These are phyloP conservation scores for Colletotrichum agaves DNA, from an alignment of 2,329 filamentous ascomycete genomes.

Conservation along the genomic window DNA sequence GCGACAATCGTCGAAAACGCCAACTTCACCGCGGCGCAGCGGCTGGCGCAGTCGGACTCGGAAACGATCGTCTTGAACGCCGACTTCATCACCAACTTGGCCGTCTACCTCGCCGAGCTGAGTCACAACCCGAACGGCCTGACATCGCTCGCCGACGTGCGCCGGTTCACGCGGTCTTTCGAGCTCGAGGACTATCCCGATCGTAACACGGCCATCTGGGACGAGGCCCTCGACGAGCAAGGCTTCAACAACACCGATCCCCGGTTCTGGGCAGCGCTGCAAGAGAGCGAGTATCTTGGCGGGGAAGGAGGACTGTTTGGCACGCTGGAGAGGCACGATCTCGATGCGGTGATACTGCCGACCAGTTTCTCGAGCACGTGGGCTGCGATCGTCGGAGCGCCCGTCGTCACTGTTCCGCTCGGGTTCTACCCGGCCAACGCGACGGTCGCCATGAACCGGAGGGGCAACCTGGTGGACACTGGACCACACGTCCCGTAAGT, in stretches of 20 bases:
- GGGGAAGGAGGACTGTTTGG: slow-evolving; percentile 70
- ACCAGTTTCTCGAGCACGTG: slow-evolving; percentile 48
- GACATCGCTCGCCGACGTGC: slow-evolving; percentile 60
- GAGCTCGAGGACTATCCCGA: slow-evolving; percentile 68
- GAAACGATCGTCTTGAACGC: slow-evolving; percentile 59
- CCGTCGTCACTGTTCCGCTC: slow-evolving; percentile 70
- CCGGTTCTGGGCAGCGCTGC: slow-evolving; percentile 67
- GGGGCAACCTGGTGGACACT: slow-evolving; percentile 35
- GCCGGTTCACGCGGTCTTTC: slow-evolving; percentile 64
- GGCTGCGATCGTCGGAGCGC: slow-evolving; percentile 46
- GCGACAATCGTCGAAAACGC: slow-evolving; percentile 69
- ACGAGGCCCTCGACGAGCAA: slow-evolving; percentile 56
- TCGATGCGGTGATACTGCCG: slow-evolving; percentile 71
- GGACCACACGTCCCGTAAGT: slow-evolving; percentile 39
- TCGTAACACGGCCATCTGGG: slow-evolving; percentile 68
- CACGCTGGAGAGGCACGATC: slow-evolving; percentile 61
- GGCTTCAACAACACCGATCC: slow-evolving; percentile 67
- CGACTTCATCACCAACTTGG: slow-evolving; percentile 69
- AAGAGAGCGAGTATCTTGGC: slow-evolving; percentile 63
- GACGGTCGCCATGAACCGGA: slow-evolving; percentile 28
- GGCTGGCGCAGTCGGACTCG: slow-evolving; percentile 42
- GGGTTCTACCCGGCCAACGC: slow-evolving; percentile 52
- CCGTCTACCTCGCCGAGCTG: slow-evolving; percentile 65
- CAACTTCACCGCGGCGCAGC: slow-evolving; percentile 45
- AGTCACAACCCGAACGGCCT: slow-evolving; percentile 67